These are phyloP conservation scores for Ustilago esculenta DNA, from an alignment of 1,284 basidiomycete genomes.

Conservation along the genomic window DNA sequence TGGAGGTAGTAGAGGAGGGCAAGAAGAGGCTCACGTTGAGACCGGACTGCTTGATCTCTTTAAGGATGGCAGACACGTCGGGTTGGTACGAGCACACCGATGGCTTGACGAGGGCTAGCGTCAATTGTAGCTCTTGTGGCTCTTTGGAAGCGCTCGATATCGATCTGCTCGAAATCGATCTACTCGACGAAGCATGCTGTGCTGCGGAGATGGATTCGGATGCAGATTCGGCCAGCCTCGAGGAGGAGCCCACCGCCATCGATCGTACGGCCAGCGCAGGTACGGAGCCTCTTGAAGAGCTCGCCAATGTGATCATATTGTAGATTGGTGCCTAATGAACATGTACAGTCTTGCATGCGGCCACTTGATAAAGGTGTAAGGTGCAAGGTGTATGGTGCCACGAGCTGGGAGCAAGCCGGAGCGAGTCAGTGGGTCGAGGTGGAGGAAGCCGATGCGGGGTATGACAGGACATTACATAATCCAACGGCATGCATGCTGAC, in stretches of 20 bases:
- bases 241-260: background rate
- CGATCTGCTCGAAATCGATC: background rate
- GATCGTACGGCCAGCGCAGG: background rate
- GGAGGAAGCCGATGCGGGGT: background rate
- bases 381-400: too few species aligned
- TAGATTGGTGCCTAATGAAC: too few species aligned
- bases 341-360: too few species aligned
- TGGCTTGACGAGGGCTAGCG: conserved; percentile 63
- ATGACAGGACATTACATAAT: conserved; percentile 21
- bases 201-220: too few species aligned
- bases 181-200: background rate
- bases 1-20: background rate
- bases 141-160: background rate
- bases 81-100: conserved; percentile 59
- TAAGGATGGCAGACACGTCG: conserved; percentile 53
- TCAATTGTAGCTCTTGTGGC: conserved; percentile 41
- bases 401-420: too few species aligned
- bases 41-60: conserved; percentile 45
- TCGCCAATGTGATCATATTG: conserved; percentile 7
- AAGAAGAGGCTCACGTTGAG: conserved; percentile 15
- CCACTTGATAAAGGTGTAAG: too few species aligned
- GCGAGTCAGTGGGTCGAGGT: background rate
- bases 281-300: background rate
- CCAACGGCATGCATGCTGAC: background rate
- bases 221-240: background rate